Conservation (phyloP, 2,329 filamentous ascomycete genomes). For the Fulvia fulva region DNA sequence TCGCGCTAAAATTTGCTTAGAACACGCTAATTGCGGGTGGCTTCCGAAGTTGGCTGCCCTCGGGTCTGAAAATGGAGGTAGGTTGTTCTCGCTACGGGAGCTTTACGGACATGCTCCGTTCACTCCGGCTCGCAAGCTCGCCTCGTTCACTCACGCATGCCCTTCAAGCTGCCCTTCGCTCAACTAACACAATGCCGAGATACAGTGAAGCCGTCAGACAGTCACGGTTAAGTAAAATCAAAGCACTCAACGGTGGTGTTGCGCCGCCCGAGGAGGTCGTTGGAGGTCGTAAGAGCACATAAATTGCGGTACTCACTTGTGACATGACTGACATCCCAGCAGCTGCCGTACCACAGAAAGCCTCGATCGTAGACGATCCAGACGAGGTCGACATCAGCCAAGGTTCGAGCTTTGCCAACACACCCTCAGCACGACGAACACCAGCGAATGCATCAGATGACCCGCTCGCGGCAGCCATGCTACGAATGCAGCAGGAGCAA, state of each 20-base stretch:
- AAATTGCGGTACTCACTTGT: neutral
- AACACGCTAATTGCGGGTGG: too few species aligned
- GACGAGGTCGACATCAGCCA: constrained; percentile 65
- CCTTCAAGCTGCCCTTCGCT: too few species aligned
- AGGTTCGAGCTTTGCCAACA: constrained; percentile 15
- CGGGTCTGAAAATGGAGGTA: too few species aligned
- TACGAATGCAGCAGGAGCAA: constrained; percentile 28
- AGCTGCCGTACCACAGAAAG: constrained; percentile 30
- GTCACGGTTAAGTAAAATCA: too few species aligned
- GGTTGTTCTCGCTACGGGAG: too few species aligned
- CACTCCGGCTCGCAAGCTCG: too few species aligned
- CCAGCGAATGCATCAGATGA: constrained; percentile 18
- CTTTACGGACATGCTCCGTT: too few species aligned
- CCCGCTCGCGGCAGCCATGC: constrained; percentile 29
- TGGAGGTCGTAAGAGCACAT: constrained; percentile 22
- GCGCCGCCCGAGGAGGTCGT: constrained; percentile 32
- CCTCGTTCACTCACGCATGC: too few species aligned
- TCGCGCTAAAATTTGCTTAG: too few species aligned
- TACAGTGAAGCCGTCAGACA: too few species aligned
- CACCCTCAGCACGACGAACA: constrained; percentile 6
- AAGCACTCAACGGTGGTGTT: constrained; percentile 56
- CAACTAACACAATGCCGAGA: too few species aligned
- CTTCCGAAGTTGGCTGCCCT: too few species aligned
- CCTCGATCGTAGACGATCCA: constrained; percentile 55
- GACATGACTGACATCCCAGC: constrained; percentile 15